Percentiles rank a stretch among this genome's conserved stretches.
Conservation (phyloP, 2,329 filamentous ascomycete species). For the Sporothrix humicola region DNA sequence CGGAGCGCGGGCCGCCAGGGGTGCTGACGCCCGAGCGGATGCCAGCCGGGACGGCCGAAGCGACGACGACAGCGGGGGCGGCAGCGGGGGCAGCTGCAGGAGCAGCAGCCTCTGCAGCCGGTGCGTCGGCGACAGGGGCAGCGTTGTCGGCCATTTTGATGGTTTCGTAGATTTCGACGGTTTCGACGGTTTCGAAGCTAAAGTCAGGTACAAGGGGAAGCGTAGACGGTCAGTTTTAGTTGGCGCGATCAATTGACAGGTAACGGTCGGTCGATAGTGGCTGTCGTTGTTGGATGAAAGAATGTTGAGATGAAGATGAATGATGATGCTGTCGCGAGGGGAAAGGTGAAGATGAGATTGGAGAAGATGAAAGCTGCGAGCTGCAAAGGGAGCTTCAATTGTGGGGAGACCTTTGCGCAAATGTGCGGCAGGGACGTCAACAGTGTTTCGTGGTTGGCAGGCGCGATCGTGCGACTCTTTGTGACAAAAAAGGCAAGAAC, state of each 20-base stretch:
- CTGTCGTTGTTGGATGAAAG: not conserved
- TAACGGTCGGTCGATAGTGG: not conserved
- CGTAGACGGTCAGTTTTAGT: not conserved
- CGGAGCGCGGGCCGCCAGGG: constrained; percentile 41
- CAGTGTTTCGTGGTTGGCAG: not conserved
- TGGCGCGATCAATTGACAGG: not conserved
- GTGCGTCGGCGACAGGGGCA: not conserved
- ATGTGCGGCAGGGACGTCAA: not conserved
- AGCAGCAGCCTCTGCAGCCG: not conserved
- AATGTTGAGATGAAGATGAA: not conserved
- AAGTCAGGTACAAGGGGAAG: not conserved
- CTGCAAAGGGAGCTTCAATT: constrained; percentile 23
- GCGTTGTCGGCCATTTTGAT: constrained; percentile 36
- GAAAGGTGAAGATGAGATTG: not conserved
- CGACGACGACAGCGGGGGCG: constrained; percentile 30
- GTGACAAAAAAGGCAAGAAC: not conserved
- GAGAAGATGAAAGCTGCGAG: not conserved
- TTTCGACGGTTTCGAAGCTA: not conserved
- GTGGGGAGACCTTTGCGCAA: constrained; percentile 15
- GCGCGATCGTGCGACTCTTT: not conserved
- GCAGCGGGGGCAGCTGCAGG: constrained; percentile 4
- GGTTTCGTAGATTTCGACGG: not conserved
- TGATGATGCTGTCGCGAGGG: not conserved
- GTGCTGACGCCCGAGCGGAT: constrained; percentile 40
- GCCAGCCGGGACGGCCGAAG: constrained; percentile 32